Evolutionary conservation across 208 protist species (phyloP), one percentile per base, ranked within the genome.

Genomic region (Leishmania braziliensis): DNA sequence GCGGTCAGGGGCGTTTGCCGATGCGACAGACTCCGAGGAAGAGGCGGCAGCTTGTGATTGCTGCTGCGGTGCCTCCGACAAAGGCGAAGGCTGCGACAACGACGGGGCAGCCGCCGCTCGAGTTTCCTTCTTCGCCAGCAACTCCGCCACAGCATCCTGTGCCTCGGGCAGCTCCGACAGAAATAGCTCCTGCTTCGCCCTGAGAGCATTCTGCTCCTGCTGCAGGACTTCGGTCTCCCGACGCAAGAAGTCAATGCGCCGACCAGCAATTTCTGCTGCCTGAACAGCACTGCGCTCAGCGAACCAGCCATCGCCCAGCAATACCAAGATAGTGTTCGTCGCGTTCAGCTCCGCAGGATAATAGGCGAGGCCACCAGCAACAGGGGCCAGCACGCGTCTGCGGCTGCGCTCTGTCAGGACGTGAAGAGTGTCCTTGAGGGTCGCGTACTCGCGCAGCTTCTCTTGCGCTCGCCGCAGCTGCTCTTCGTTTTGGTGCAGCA

Each of bases 291-390:
- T 97, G 74, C 95, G 92, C 90, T 97, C 92, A 0, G 89, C 93
- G 75, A 98, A 98, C 93, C 93, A 97, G 74, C 86, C 81, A 72
- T 97, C 95, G 10, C 95, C 95, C 36, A 98, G 89, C n/a, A 98
- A 83, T 53, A 95, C 95, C 12, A 95, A 53, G 77, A 98, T 88
- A 51, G 89, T 94, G 82, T 97, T 98, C 20, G 95, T 97, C 58
- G 88, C 77, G 36, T 88, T 87, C 23, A 98, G 88, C 60, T 89
- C 91, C 5, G 90, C 90, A 46, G 93, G 84, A 83, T 96, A 96
- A 85, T 97, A 97, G 10, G 88, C 94, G 26, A 97, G 84, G 1
- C 94, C 93, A 39, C 87, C 89, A 29, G 92, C 93, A 10, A 96
- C 93, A n/a, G 95, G 95, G 3, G 93, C 93, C 39, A 98, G 65